These are phyloP conservation scores for Graphilbum ipis-grandicollis DNA, from an alignment of 2,329 filamentous ascomycete species.

Conservation along the genomic window DNA sequence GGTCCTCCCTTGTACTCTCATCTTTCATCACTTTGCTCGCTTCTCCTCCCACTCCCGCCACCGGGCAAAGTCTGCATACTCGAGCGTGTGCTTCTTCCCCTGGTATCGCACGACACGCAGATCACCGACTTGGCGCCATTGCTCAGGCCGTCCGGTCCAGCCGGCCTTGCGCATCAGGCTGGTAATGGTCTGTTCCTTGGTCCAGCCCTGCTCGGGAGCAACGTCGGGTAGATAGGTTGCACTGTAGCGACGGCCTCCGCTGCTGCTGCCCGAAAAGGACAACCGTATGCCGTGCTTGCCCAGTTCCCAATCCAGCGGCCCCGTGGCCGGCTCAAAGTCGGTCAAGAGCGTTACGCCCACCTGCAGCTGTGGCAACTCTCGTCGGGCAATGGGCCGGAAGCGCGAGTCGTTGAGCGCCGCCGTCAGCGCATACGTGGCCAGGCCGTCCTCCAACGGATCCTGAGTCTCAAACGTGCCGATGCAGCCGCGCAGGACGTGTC, in stretches of 20 bases:
- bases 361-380: constrained; percentile 40
- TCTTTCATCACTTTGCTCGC: too few species aligned
- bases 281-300: constrained; percentile 79
- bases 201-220: constrained; percentile 84
- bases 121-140: constrained; percentile 58
- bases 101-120: constrained; percentile 73
- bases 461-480: constrained; percentile 85
- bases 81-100: constrained; percentile 57
- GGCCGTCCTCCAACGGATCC: constrained; percentile 47
- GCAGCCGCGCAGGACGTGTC: constrained; percentile 86
- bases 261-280: constrained; percentile 63
- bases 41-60: constrained; percentile 59
- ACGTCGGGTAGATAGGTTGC: constrained; percentile 83
- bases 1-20: too few species aligned
- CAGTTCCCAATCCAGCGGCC: constrained; percentile 70
- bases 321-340: constrained; percentile 57
- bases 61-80: constrained; percentile 56
- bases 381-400: constrained; percentile 35
- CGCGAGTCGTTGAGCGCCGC: constrained; percentile 51
- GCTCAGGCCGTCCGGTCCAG: constrained; percentile 64
- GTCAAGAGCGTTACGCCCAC: constrained; percentile 69
- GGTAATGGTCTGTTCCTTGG: constrained; percentile 75
- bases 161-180: constrained; percentile 91
- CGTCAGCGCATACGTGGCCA: constrained; percentile 68
- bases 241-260: constrained; percentile 56